Evolutionary conservation across 441 rosid genomes (phyloP).

Genomic region (Macaranga tanarius): DNA sequence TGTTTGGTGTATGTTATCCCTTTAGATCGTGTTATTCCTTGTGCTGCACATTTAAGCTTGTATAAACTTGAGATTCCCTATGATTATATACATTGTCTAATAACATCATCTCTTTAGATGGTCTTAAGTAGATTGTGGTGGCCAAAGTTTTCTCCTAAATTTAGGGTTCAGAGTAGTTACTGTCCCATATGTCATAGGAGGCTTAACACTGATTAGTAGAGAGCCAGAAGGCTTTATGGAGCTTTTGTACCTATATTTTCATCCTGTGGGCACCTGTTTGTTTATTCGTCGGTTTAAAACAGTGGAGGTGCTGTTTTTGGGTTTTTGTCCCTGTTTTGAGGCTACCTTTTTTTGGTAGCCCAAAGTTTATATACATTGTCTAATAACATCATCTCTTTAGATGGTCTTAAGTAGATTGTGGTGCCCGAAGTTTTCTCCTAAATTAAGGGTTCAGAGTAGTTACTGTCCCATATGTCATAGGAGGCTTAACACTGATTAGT

Average conservation of each 20-base stretch:
- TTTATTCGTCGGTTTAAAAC: neutral
- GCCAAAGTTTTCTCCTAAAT: neutral
- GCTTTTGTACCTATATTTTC: neutral
- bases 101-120: too few relatives aligned
- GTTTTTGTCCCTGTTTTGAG: neutral
- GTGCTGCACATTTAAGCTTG: neutral
- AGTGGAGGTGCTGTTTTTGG: neutral
- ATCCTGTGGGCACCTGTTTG: neutral
- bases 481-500: neutral
- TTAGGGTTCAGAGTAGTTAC: neutral
- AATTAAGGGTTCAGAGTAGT: too few relatives aligned
- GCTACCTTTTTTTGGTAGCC: too few relatives aligned
- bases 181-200: neutral
- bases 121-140: conserved; percentile 1
- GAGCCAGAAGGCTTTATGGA: too few relatives aligned
- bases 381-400: too few relatives aligned
- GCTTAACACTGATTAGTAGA: neutral
- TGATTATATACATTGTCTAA: neutral
- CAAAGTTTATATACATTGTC: neutral
- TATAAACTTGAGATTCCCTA: neutral
- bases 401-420: conserved; percentile 1
- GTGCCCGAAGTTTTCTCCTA: neutral
- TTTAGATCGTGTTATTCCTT: neutral
- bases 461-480: too few relatives aligned
- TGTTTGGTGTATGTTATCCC: neutral